Base-by-base conservation (phyloP, 345 rosid genomes). In the Corymbia maculata region DNA sequence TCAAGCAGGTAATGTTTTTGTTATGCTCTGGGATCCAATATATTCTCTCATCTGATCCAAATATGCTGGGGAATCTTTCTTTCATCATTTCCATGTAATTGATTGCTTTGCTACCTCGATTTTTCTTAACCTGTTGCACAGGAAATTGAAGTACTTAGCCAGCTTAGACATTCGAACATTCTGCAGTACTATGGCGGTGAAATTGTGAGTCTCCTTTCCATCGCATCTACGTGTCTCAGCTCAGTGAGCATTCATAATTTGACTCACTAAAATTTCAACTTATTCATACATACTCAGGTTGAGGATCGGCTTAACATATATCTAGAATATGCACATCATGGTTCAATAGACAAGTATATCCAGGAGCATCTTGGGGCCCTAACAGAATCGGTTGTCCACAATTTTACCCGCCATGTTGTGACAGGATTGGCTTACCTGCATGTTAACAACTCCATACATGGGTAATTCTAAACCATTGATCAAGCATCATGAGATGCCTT, bases 391-490 rank as follows among this genome's bases (percentile, higher is more conserved):
- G 85, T 51, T 14, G 87, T 89, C 16, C 85, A n/a, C 52, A 89
- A 52, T 82, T 82, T 80, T 79, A 89, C 90, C 0, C 13, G 85
- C 59, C 88, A 86, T 86, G 87, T 87, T 47, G 49, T 87, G 49
- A 61, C 52, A 15, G 90, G 90, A 28, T 88, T 89, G 28, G 90
- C 90, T 28, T 89, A 82, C 88, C 49, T 87, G 47, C 57, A 64
- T 26, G 86, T 30, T n/a, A 89, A 64, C 64, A 79, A 84, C 45
- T 85, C 70, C 30, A 88, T 87, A 32, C 88, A 64, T 84, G 84
- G 88, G 88, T 89, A 26, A 66, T 15, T 30, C 21, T 66, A 30
- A 15, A 30, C 79, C 79, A 8, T 15, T 19, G 87, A 19, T 30
- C 68, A 19, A 21, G 75, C 47, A 55, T 15, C n/a, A 36, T 22